These are phyloP conservation scores for Jimgerdemannia lactiflua DNA, from an alignment of 192 early-diverging fungal genomes.

Conservation along the genomic window DNA sequence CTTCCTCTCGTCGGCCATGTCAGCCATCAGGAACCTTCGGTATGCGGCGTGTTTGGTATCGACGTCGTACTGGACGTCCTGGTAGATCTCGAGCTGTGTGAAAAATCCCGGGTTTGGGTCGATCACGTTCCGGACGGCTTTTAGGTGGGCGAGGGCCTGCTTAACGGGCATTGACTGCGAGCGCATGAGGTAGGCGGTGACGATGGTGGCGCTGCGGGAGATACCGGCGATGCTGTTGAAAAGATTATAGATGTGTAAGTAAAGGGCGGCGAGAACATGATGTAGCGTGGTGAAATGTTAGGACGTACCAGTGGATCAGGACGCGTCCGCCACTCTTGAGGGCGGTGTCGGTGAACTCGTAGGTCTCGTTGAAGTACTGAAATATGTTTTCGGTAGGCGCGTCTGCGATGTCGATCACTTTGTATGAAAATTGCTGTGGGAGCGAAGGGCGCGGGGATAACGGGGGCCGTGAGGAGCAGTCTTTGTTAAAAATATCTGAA, in stretches of 20 bases:
- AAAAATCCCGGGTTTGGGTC: conserved; percentile 29
- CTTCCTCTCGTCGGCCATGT: conserved; percentile 56
- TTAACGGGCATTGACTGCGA: conserved; percentile 13
- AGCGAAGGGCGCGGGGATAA: too few relatives aligned
- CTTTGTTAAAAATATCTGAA: conserved; percentile 21
- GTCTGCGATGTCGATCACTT: conserved; percentile 48
- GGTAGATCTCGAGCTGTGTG: conserved; percentile 26
- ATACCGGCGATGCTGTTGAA: conserved; percentile 50
- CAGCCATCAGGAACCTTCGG: conserved; percentile 61
- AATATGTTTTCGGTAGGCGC: conserved; percentile 62
- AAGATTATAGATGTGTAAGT: not conserved
- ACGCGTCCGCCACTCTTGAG: conserved; percentile 46
- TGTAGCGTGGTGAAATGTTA: not conserved
- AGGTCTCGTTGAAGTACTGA: conserved; percentile 64
- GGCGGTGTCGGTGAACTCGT: conserved; percentile 52
- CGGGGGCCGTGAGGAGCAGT: too few relatives aligned
- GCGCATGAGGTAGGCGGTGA: conserved; percentile 59
- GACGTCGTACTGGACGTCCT: conserved; percentile 52
- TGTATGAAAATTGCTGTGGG: conserved; percentile 1
- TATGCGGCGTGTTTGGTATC: conserved; percentile 51
- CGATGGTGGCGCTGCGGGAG: conserved; percentile 49
- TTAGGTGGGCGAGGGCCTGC: conserved; percentile 25
- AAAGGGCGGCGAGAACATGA: conserved; percentile 2
- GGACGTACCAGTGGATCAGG: conserved; percentile 58
- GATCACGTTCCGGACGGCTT: conserved; percentile 24